Conservation (phyloP, 768 basidiomycete species). For the Cystobasidium ongulense region DNA sequence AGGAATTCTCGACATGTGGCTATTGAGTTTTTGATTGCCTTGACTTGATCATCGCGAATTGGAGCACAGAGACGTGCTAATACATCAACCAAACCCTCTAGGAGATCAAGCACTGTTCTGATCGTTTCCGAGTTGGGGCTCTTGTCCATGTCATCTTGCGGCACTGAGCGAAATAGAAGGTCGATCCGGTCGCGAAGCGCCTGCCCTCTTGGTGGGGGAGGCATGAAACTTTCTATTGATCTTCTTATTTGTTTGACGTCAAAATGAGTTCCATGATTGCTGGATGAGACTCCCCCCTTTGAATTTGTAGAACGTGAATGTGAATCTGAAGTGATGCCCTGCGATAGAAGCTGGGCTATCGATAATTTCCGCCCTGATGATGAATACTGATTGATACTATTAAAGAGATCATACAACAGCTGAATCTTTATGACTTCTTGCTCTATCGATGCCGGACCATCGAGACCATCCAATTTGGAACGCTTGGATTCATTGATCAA, state of each 20-base stretch:
- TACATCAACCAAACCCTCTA: background rate
- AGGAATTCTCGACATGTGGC: background rate
- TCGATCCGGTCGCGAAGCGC: background rate
- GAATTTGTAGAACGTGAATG: no score
- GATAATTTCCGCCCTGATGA: background rate
- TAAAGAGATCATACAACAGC: background rate
- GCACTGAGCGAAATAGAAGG: background rate
- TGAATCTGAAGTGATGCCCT: background rate
- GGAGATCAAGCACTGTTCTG: background rate
- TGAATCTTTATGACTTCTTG: background rate
- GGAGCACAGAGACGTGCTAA: conserved; percentile 20
- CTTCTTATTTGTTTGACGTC: background rate
- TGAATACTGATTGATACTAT: background rate
- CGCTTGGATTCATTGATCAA: background rate
- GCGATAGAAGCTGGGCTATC: background rate
- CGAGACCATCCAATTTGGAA: background rate
- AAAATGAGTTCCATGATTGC: no score
- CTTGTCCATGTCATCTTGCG: background rate
- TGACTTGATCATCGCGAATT: background rate
- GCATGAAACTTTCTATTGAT: background rate
- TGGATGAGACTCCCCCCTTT: no score
- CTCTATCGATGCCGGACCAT: background rate
- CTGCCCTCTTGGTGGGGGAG: background rate
- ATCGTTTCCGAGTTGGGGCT: background rate
- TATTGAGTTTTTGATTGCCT: background rate